Evolutionary conservation across 441 rosid genomes (phyloP), one percentile per base, ranked within the genome.

Genomic region (Mallotus repandus): DNA sequence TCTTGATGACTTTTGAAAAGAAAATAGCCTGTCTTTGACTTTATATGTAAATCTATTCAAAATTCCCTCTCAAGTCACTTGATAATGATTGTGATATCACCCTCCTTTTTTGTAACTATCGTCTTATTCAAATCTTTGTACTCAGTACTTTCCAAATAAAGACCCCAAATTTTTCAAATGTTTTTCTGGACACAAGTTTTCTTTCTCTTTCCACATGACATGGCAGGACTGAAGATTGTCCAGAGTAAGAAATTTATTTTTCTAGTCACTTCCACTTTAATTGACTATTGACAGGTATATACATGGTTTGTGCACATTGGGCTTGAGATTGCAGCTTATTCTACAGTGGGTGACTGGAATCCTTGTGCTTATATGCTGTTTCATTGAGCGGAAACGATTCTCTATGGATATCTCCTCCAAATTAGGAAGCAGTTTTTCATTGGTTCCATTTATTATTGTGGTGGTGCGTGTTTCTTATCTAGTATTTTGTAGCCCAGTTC

Each of bases 321-420:
- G 80, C 86, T 88, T 92, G 95, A 83, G 84, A 83, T 87, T 89
- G 94, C 96, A 95, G 99, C 98, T 96, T 87, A 90, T 90, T 76
- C 84, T 96, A 81, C 99, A 96, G 83, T 96, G 97, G 92, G 81
- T 83, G n/a, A 90, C 89, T 53, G 99, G 99, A 72, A 87, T 96
- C 77, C 86, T 88, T 29, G 99, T 96, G 45, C 89, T 96, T 21
- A 77, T 91, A 62, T 81, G 89, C 87, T 93, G 97, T 83, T 86
- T 96, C 70, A 81, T 96, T 58, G 89, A 93, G 71, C 88, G 88
- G 75, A 90, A 88, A 81, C 85, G 77, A 59, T 96, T 84, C 50
- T 74, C 87, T 57, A 79, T 75, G 50, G 97, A 96, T 73, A 87
- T 96, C 77, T 72, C 98, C 83, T 72, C 91, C 63, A 96, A 96